A percentile compares a stretch with the other conserved stretches of the same genome.
These are phyloP conservation scores for Alternaria longipes DNA, from an alignment of 2,329 filamentous ascomycete genomes.

Conservation along the genomic window DNA sequence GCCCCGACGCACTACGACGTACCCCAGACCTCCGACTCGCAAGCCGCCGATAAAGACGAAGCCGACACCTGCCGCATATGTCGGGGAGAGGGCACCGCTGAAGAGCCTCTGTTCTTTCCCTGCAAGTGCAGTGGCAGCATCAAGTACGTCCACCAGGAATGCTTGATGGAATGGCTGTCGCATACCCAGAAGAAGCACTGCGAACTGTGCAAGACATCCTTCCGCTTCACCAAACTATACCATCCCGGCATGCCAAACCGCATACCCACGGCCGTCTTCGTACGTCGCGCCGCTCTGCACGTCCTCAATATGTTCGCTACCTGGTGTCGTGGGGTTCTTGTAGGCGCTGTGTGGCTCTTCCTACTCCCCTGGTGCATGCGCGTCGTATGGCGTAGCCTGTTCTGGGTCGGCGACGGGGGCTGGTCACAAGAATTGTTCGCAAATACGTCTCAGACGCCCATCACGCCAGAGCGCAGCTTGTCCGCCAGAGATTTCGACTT, in stretches of 20 bases:
- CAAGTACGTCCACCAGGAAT: conserved; percentile 97
- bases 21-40: conserved; percentile 52
- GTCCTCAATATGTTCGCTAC: conserved; percentile 74
- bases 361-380: conserved; percentile 91
- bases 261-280: conserved; percentile 81
- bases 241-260: conserved; percentile 89
- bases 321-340: conserved; percentile 81
- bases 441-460: conserved; percentile 17
- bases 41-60: conserved; percentile 56
- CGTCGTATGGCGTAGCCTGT: conserved; percentile 89
- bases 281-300: conserved; percentile 80
- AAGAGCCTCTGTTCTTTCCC: conserved; percentile 93
- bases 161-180: conserved; percentile 97
- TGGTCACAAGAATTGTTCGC: conserved; percentile 61
- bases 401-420: conserved; percentile 89
- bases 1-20: conserved; percentile 12
- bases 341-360: conserved; percentile 86
- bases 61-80: conserved; percentile 96
- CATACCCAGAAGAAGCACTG: conserved; percentile 99
- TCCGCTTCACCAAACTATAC: conserved; percentile 98
- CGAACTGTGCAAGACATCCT: conserved; percentile 98
- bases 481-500: conserved; percentile 25
- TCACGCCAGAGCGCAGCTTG: conserved; percentile 2
- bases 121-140: conserved; percentile 99
- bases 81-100: conserved; percentile 80